These are phyloP conservation scores for Trypanosoma mega DNA, from an alignment of 208 protist genomes.

Conservation along the genomic window DNA sequence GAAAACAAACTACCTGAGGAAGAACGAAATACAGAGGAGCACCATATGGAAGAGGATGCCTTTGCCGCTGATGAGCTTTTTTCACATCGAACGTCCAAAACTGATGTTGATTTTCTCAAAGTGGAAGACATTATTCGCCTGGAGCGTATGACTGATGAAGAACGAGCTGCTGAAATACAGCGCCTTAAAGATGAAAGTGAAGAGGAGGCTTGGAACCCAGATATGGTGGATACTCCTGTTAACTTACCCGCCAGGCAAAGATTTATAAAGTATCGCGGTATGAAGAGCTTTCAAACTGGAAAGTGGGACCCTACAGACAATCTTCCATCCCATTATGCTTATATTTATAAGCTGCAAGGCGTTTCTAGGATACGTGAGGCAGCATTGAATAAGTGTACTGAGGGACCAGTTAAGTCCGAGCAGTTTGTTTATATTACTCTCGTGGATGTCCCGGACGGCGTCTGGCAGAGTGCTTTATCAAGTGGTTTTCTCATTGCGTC, in stretches of 20 bases:
- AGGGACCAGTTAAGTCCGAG: slow-evolving; percentile 46
- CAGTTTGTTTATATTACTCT: slow-evolving; percentile 72
- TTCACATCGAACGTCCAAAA: slow-evolving; percentile 74
- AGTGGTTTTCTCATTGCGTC: slow-evolving; percentile 73
- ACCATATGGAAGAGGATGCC: slow-evolving; percentile 41
- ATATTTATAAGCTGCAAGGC: slow-evolving; percentile 89
- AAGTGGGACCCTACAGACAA: slow-evolving; percentile 87
- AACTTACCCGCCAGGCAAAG: slow-evolving; percentile 84
- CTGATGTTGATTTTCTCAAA: slow-evolving; percentile 83
- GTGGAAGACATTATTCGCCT: slow-evolving; percentile 77
- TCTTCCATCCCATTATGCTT: slow-evolving; percentile 79
- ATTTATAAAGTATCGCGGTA: slow-evolving; percentile 85
- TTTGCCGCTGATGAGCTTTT: slow-evolving; percentile 55
- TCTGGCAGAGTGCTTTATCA: slow-evolving; percentile 35
- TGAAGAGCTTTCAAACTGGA: slow-evolving; percentile 86
- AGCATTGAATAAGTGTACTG: slow-evolving; percentile 55
- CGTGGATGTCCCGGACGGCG: slow-evolving; percentile 47
- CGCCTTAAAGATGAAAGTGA: slow-evolving; percentile 72
- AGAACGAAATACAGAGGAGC: slow-evolving; percentile 1
- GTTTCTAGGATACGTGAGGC: slow-evolving; percentile 73
- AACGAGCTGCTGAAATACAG: slow-evolving; percentile 67
- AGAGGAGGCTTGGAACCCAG: slow-evolving; percentile 81
- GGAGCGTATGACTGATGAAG: slow-evolving; percentile 85
- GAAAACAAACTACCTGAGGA: slow-evolving; percentile 43
- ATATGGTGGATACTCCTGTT: slow-evolving; percentile 85